Conservation (phyloP, 2,329 filamentous ascomycete species). For the Nakataea oryzae region DNA sequence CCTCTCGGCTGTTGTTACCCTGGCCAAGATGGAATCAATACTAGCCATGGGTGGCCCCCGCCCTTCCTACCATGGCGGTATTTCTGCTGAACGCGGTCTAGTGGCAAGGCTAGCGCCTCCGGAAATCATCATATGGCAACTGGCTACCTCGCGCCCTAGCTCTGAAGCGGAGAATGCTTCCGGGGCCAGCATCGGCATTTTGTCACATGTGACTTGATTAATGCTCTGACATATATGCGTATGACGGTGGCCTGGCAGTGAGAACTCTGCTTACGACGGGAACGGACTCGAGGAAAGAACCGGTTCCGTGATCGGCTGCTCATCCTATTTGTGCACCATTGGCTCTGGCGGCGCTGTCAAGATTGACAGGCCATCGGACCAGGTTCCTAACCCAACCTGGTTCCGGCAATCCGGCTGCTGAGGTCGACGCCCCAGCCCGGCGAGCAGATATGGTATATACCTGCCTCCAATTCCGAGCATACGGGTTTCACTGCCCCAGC, state of each 20-base stretch:
- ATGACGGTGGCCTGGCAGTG: neutral
- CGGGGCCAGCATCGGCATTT: neutral
- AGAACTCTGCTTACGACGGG: neutral
- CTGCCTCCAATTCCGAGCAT: neutral
- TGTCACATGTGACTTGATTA: neutral
- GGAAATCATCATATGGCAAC: neutral
- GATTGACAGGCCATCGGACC: neutral
- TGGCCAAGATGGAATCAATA: neutral
- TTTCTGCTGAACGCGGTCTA: neutral
- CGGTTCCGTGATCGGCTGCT: neutral
- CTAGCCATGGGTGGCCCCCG: neutral
- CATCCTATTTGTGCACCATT: neutral
- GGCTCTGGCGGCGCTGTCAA: neutral
- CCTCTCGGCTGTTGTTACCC: no score
- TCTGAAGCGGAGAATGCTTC: neutral
- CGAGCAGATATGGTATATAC: neutral
- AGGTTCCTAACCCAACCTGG: neutral
- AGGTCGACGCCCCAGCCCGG: no score
- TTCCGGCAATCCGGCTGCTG: neutral
- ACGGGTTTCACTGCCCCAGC: neutral
- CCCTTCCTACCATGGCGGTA: no score
- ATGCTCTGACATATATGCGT: neutral
- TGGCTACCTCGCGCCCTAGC: neutral
- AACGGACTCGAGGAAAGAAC: neutral
- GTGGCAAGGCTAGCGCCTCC: neutral